Base-by-base conservation (phyloP, 805 yeast species). In the Brettanomyces nanus region DNA sequence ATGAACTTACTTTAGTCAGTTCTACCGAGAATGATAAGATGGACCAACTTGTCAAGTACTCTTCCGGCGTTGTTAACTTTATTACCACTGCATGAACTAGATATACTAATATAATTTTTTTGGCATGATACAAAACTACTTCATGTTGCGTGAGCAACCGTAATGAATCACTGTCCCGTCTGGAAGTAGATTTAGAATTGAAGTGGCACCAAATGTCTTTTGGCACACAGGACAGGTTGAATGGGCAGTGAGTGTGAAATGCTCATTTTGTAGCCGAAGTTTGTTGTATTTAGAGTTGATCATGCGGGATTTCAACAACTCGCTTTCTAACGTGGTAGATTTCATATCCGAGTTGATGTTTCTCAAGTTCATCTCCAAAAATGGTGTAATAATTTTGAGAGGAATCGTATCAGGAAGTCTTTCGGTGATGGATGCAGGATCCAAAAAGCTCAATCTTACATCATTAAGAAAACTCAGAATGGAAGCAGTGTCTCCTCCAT, bases 11-110 rank as follows among this genome's bases (percentile, higher is more conserved):
- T 29, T 48, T 36, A 1, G 52, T 55, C 6, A 79, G 75, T 42
- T 44, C 52, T 6, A 47, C 40, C 0, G 68, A 65, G 33, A 63
- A 69, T 28, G 66, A 65, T 3, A 67, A 65, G 13, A 58, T 89
- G 50, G 95, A 85, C 51, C 74, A 71, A 22, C 59, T 84, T 42
- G 74, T 75, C 28, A 83, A 86, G 54, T 85, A 77, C 59, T 85
- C 95, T 58, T 71, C 92, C 2, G 89, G 95, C 41, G 86, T 87
- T 14, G 62, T 83, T 23, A 71, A 68, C 45, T 77, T 84, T 50
- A 65, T 85, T 34, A 56, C 68, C 5, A 60, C 70, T 28, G 63
- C 62, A n/a, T 66, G 56, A 39, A n/a, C 59, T 69, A 27, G 63
- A 61, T 15, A 65, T 55, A 38, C 13, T 20, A 21, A 19, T 6